Conservation (phyloP, 768 basidiomycete genomes). For the Tephrocybe sp. region DNA sequence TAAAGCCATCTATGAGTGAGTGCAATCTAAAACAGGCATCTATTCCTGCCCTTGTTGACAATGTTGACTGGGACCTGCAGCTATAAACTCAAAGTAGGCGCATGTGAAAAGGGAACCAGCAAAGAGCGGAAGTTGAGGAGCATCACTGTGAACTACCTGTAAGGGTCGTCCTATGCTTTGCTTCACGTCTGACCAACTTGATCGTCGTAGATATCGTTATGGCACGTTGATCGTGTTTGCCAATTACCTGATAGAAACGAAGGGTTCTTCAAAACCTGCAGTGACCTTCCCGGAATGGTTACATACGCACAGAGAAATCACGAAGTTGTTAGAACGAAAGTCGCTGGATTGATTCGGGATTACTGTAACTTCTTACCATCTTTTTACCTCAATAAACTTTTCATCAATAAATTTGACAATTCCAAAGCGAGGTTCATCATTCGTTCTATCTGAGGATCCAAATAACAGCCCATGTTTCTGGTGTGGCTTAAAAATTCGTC, state of each 20-base stretch:
- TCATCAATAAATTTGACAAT: no score
- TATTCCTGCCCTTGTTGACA: background rate
- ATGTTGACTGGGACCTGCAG: constrained; percentile 50
- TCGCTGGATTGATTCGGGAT: constrained; percentile 60
- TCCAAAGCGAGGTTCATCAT: no score
- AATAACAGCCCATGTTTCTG: no score
- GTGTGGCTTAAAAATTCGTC: no score
- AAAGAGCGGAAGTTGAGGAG: constrained; percentile 77
- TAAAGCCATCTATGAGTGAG: constrained; percentile 93
- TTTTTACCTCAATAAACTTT: no score
- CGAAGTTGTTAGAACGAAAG: constrained; percentile 62
- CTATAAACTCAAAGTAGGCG: constrained; percentile 88
- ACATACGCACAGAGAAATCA: constrained; percentile 81
- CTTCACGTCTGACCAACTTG: no score
- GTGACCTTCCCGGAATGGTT: constrained; percentile 83
- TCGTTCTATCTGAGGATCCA: no score
- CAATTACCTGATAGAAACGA: constrained; percentile 86
- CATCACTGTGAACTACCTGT: constrained; percentile 90
- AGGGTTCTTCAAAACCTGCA: constrained; percentile 31
- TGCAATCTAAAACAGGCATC: background rate
- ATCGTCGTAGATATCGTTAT: constrained; percentile 68
- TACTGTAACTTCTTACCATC: background rate
- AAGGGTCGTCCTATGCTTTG: no score
- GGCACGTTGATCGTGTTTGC: constrained; percentile 92
- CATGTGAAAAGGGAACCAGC: constrained; percentile 71